These are phyloP conservation scores for Pogostemon cablin DNA, from an alignment of 257 asterid genomes.

Conservation along the genomic window DNA sequence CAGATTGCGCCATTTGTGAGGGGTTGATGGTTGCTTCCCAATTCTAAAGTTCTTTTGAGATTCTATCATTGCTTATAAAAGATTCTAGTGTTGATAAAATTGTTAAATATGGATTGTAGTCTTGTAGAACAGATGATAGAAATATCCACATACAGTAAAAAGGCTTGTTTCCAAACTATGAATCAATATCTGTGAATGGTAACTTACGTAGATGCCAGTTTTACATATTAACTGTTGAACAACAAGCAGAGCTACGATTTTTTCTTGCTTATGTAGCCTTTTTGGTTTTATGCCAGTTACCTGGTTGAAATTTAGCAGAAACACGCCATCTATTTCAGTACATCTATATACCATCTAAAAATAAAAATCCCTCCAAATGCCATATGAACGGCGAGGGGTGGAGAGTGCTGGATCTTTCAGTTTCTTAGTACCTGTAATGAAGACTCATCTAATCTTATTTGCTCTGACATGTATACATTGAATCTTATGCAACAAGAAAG, in stretches of 20 bases:
- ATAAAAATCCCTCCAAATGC: neutral
- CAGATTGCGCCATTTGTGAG: neutral
- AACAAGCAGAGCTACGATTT: neutral
- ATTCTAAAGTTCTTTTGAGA: neutral
- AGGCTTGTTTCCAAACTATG: slow-evolving; percentile 9
- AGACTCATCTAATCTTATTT: slow-evolving; percentile 30
- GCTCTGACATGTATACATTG: slow-evolving; percentile 59
- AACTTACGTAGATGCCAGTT: slow-evolving; percentile 18
- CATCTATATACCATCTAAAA: neutral
- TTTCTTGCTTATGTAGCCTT: slow-evolving; percentile 2
- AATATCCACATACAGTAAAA: slow-evolving; percentile 6
- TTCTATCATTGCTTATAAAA: slow-evolving; percentile 1
- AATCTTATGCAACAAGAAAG: slow-evolving; percentile 80
- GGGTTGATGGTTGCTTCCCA: neutral
- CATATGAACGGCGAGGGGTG: neutral
- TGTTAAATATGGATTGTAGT: neutral
- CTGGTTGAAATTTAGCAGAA: neutral
- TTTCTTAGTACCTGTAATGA: slow-evolving; percentile 13
- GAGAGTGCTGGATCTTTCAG: slow-evolving; percentile 23
- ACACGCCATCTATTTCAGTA: neutral
- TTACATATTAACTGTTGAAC: neutral
- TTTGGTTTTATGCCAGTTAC: neutral
- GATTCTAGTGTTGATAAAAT: neutral
- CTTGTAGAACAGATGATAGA: slow-evolving; percentile 14
- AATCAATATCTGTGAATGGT: neutral